A percentile compares a stretch with the other conserved stretches of the same genome.
Evolutionary conservation across 2,329 filamentous ascomycete genomes (phyloP).

Genomic region (Verticillium alfalfae): DNA sequence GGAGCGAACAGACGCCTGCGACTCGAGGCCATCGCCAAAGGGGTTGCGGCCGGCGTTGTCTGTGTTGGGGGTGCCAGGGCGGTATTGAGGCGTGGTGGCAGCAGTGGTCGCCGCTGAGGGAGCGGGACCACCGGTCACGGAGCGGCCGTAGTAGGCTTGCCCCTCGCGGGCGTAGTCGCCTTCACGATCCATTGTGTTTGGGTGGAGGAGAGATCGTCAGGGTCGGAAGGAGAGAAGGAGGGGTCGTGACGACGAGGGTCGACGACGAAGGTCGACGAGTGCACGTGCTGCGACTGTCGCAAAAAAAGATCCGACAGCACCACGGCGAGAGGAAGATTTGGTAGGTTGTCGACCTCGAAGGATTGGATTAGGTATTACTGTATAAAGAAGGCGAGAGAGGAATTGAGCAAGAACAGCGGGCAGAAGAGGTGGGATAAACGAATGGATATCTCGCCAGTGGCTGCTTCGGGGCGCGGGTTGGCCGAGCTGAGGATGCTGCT

Average conservation of each 20-base stretch:
- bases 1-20: constrained; percentile 19
- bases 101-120: constrained; percentile 31
- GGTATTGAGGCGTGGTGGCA: constrained; percentile 28
- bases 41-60: constrained; percentile 28
- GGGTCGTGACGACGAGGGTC: neutral
- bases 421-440: neutral
- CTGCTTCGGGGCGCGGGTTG: neutral
- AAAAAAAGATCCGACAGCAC: neutral
- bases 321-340: neutral
- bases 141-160: constrained; percentile 19
- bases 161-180: constrained; percentile 6
- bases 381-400: neutral
- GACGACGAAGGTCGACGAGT: neutral
- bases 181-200: neutral
- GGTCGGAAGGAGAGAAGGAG: neutral
- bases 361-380: neutral
- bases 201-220: neutral
- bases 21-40: constrained; percentile 32
- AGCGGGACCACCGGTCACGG: constrained; percentile 15
- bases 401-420: neutral
- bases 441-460: neutral
- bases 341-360: neutral
- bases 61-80: constrained; percentile 35
- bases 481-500: neutral
- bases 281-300: neutral